Evolutionary conservation across 2,329 filamentous ascomycete species (phyloP).

Genomic region (Septoria petroselini): DNA sequence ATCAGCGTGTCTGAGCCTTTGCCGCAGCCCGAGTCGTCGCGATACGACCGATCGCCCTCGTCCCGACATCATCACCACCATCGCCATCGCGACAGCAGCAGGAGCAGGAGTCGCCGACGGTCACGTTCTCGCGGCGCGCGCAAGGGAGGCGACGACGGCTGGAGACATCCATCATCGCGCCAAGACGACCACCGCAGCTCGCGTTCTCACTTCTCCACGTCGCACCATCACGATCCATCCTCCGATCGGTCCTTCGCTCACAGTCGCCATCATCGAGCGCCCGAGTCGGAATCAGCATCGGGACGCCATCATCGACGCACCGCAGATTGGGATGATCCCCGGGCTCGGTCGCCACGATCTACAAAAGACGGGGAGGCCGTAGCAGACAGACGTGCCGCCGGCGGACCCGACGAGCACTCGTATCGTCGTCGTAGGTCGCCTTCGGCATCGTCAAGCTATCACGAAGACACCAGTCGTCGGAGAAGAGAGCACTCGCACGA

Average conservation of each 20-base stretch:
- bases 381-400: conserved; percentile 19
- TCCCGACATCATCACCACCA: conserved; percentile 18
- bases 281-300: conserved; percentile 25
- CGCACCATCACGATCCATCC: conserved; percentile 31
- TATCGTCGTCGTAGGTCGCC: conserved; percentile 42
- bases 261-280: conserved; percentile 25
- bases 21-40: conserved; percentile 15
- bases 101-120: conserved; percentile 15
- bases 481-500: conserved; percentile 27
- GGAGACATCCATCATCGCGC: conserved; percentile 14
- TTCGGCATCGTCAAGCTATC: conserved; percentile 42
- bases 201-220: conserved; percentile 18
- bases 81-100: conserved; percentile 16
- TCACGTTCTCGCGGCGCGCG: conserved; percentile 13
- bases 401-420: conserved; percentile 38
- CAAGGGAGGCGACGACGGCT: conserved; percentile 12
- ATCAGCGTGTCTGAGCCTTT: conserved; percentile 11
- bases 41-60: conserved; percentile 16
- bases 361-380: conserved; percentile 25
- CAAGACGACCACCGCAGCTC: conserved; percentile 17
- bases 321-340: conserved; percentile 34
- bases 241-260: conserved; percentile 14
- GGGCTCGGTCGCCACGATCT: conserved; percentile 36
- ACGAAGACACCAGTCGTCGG: conserved; percentile 33
- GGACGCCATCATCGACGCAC: conserved; percentile 31